Base-by-base conservation (phyloP, 345 rosid species). In the Adansonia digitata region DNA sequence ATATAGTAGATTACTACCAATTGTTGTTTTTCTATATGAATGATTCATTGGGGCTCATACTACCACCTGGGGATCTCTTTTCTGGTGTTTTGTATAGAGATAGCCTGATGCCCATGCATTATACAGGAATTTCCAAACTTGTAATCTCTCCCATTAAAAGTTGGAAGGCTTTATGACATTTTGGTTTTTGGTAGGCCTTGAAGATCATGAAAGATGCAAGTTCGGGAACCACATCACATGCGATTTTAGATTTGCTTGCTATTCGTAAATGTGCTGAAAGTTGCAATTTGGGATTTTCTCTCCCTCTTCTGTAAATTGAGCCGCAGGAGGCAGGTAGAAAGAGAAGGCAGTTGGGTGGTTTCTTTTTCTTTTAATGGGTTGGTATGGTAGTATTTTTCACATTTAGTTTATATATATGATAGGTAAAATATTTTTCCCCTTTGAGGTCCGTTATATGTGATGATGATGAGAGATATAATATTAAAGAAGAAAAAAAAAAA, bases 221-320 rank as follows among this genome's bases (percentile, higher is more conserved):
- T 31, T 82, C 15, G 62, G 81, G 80, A 77, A 62, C 74, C 66
- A 71, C 79, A 80, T 82, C 77, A 80, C 78, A 71, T 75, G 67
- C 61, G 81, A 76, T 57, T 13, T 67, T 76, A 17, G 84, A n/a
- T n/a, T n/a, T n/a, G 72, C 75, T 43, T 45, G 71, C 46, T 76
- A 69, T 67, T 69, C 59, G 62, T 78, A 63, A n/a, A 60, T 76
- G 77, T 56, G 85, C 73, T 59, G 51, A 17, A 55, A 71, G 79
- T 60, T 78, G 60, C 77, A 76, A 75, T 75, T 69, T 18, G 81
- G 75, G 77, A 29, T 65, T 17, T 61, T 75, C 73, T 17, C 65
- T 75, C 73, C 72, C 66, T 52, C 69, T 86, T 52, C 69, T 86
- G 89, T 89, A 89, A 79, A 89, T 88, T 76, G 88, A 84, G 80